Conservation (phyloP, 768 basidiomycete species). For the Kondoa subrosea region DNA sequence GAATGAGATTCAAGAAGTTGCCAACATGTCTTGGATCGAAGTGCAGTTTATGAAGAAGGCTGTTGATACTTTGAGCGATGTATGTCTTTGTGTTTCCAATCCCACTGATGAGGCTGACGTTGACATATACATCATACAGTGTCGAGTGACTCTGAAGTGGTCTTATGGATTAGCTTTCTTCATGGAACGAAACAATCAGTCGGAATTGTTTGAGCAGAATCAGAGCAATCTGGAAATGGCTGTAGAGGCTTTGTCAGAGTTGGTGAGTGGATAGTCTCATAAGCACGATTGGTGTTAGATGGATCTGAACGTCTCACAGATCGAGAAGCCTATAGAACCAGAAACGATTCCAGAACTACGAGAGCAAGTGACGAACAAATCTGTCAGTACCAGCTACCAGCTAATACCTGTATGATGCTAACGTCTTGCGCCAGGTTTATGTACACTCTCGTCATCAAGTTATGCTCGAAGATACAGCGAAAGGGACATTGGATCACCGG, state of each 20-base stretch:
- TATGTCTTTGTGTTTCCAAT: constrained; percentile 36
- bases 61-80: constrained; percentile 47
- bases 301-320: neutral
- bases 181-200: constrained; percentile 71
- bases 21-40: constrained; percentile 90
- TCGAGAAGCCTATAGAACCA: constrained; percentile 79
- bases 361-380: constrained; percentile 90
- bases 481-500: constrained; percentile 66
- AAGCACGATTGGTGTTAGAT: neutral
- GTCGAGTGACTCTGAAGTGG: constrained; percentile 95
- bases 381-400: constrained; percentile 40
- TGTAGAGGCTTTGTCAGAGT: constrained; percentile 83
- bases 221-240: constrained; percentile 91
- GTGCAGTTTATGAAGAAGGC: constrained; percentile 98
- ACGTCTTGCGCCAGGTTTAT: constrained; percentile 46
- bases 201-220: constrained; percentile 92
- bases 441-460: constrained; percentile 96
- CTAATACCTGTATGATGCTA: constrained; percentile 1
- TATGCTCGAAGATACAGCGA: constrained; percentile 81
- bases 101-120: constrained; percentile 31
- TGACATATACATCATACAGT: constrained; percentile 28
- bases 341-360: constrained; percentile 64
- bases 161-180: constrained; percentile 99
- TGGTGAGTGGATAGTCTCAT: constrained; percentile 31
- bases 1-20: constrained; percentile 96